Evolutionary conservation across 202 grass and related monocot genomes (phyloP), one percentile per base, ranked within the genome.

Genomic region (Hordeum pubiflorum): DNA sequence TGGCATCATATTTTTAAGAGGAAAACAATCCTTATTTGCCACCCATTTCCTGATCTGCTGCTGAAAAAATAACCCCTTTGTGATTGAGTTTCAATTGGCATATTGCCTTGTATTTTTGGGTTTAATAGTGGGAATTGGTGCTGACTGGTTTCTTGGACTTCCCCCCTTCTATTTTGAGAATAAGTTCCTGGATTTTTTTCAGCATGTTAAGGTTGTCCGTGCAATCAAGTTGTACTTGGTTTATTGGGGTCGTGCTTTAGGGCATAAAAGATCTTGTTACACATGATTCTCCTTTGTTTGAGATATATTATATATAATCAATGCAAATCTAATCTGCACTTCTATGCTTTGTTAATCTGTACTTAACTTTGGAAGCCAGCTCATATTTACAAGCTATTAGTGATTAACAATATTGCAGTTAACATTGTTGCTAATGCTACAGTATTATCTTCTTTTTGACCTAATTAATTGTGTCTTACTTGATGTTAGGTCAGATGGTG

Each of bases 401-500:
- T 12, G 48, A 66, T 60, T 75, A 75, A 67, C 63, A 64, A 41
- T 67, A 85, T 11, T 67, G 22, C 39, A 52, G 23, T 74, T 68
- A 67, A 54, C 48, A 31, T 23, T 84, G 43, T 36, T 78, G 41
- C 44, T 74, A 90, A 48, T 81, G 48, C 22, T 27, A 18, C 37
- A 69, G 36, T 83, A 68, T 43, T 81, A 1, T 55, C 82, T 83
- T 77, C 41, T 87, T 84, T 54, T 90, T 83, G 38, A 10, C 41
- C 81, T 88, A 76, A 84, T 84, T 74, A 75, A 74, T 33, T 41
- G 78, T 77, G 43, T 80, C 36, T 90, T 87, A 36, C 72, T 65
- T 62, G 54, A 71, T 91, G 78, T 80, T 88, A 98, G 95, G 87
- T 95, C 95, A 74, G 95, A 95, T 76, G 92, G 95, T 14, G 92